These are phyloP conservation scores for Nigrograna mackinnonii DNA, from an alignment of 2,329 filamentous ascomycete genomes.

Conservation along the genomic window DNA sequence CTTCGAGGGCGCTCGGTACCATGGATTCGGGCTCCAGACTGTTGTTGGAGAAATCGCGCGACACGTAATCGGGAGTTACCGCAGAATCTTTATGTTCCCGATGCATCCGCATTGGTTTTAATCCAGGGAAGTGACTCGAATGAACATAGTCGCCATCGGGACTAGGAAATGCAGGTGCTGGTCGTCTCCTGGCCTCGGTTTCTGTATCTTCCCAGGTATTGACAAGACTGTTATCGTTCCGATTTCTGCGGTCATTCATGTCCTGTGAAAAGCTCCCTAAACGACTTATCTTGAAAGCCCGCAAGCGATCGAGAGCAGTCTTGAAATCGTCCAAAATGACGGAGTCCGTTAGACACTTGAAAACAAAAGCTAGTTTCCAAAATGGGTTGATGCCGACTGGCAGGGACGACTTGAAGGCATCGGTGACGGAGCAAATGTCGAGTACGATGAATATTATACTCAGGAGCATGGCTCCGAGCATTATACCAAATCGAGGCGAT, in stretches of 20 bases:
- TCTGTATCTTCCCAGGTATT: conserved; percentile 39
- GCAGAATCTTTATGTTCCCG: conserved; percentile 29
- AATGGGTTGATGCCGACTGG: conserved; percentile 66
- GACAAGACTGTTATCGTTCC: conserved; percentile 31
- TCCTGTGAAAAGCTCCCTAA: conserved; percentile 41
- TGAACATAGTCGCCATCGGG: conserved; percentile 36
- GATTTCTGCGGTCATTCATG: conserved; percentile 34
- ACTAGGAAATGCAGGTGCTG: conserved; percentile 14
- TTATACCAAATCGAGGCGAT: conserved; percentile 66
- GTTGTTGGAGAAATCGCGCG: conserved; percentile 11
- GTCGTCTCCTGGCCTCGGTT: conserved; percentile 18
- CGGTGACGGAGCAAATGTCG: conserved; percentile 64
- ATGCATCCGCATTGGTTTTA: conserved; percentile 21
- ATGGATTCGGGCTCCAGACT: conserved; percentile 31
- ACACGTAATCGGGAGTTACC: conserved; percentile 19
- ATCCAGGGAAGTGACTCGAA: conserved; percentile 28
- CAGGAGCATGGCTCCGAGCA: conserved; percentile 64
- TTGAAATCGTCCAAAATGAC: conserved; percentile 73
- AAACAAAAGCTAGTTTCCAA: conserved; percentile 67
- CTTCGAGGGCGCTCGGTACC: conserved; percentile 29
- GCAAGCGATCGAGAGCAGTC: conserved; percentile 54
- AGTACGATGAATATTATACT: conserved; percentile 64
- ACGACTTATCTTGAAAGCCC: conserved; percentile 48
- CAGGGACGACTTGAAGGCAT: conserved; percentile 43
- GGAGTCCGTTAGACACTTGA: conserved; percentile 69